Evolutionary conservation across 2,329 filamentous ascomycete genomes (phyloP), one percentile per base, ranked within the genome.

Genomic region (Calycina herbarum): DNA sequence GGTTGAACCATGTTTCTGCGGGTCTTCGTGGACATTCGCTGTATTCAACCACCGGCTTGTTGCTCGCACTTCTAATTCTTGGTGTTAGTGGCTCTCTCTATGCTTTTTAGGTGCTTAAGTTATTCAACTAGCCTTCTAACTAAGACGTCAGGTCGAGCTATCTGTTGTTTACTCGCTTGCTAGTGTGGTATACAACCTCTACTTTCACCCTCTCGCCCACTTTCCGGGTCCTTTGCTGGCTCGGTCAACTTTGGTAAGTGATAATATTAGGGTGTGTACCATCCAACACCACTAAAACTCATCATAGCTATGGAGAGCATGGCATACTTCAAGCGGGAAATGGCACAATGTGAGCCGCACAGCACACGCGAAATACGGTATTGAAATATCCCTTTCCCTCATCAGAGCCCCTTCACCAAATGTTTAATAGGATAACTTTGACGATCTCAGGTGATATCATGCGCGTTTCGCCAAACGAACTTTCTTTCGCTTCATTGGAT

Each of bases 141-240:
- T 24, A 13, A 10, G 24, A 24, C 10, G 10, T 24, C 24, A 54
- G 48, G n/a, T 54, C 20, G 20, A 54, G 20, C 3, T 27, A 24
- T 54, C 10, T 54, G 1, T 54, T 54, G 48, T 24, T 17, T 51
- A 51, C 45, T 51, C 10, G n/a, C 3, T 40, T 24, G 13, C 13
- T 40, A 29, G 17, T 20, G n/a, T n/a, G 2, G n/a, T 48, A 1
- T 61, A 61, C 35, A 68, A 69, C 48, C 54, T 59, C 17, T 59
- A 35, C 15, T 38, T 59, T 31, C 57, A 59, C 33, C 57, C 57
- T 17, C 57, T 59, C 24, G 31, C 57, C 4, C 29, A 59, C 5
- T 59, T 59, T 33, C 57, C 57, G 11, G 57, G 57, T 3, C 57
- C 57, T 24, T 51, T 24, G 2, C 10, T 51, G 20, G 45, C 45